A percentile compares a stretch with the other conserved stretches of the same genome.
phyloP scores from a whole-genome alignment of 495 filamentous ascomycete genomes.

The Thozetella sp. region DNA sequence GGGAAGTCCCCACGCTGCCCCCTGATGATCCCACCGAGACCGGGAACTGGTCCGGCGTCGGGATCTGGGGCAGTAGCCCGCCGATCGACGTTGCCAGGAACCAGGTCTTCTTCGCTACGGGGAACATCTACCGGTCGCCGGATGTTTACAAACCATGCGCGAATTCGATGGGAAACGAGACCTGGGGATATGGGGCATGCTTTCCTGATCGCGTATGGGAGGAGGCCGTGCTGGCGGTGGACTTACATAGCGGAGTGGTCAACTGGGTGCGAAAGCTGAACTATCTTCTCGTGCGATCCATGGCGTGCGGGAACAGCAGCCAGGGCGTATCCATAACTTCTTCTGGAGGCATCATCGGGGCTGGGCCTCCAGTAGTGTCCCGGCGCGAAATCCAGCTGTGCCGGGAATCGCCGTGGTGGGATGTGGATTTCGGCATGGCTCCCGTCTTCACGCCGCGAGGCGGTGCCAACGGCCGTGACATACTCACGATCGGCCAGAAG shows the following conservation, averaged over 20 bases:
- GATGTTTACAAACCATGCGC: not conserved
- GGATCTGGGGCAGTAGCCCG: conserved; percentile 35
- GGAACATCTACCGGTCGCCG: conserved; percentile 22
- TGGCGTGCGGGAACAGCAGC: conserved; percentile 15
- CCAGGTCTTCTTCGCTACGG: conserved; percentile 37
- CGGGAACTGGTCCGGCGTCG: conserved; percentile 23
- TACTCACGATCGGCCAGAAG: not conserved
- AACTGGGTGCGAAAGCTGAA: conserved; percentile 26
- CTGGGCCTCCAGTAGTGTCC: not conserved
- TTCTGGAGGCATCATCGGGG: not conserved
- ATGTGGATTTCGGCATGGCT: conserved; percentile 37
- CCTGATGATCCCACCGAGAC: not conserved
- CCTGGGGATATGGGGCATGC: not conserved
- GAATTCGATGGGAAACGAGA: not conserved
- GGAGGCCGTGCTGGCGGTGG: conserved; percentile 25
- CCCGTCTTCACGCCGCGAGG: conserved; percentile 22
- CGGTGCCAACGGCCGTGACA: not conserved
- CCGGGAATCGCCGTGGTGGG: conserved; percentile 22
- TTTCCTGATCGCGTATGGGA: conserved; percentile 19
- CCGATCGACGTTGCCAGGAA: conserved; percentile 23
- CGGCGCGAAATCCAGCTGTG: conserved; percentile 13
- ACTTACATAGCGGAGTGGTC: conserved; percentile 18
- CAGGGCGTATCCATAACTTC: not conserved
- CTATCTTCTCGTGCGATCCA: conserved; percentile 19
- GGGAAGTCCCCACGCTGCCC: conserved; percentile 24